These are phyloP conservation scores for Aspergillus heteromorphus DNA, from an alignment of 495 filamentous ascomycete genomes.

Conservation along the genomic window DNA sequence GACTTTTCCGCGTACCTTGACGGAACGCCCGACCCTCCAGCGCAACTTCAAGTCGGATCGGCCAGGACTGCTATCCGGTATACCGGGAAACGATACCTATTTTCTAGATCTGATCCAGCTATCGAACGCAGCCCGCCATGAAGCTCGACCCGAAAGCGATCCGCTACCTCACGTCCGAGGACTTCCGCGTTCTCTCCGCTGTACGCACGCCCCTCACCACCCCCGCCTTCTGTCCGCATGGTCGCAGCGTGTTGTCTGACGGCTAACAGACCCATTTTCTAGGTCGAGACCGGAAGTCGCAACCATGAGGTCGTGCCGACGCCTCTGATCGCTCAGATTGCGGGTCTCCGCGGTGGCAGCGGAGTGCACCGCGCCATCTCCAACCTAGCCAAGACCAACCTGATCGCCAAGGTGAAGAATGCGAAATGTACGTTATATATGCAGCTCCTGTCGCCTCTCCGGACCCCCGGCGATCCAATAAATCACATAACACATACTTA, in stretches of 20 bases:
- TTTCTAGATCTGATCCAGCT: background rate
- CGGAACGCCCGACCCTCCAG: constrained; percentile 3
- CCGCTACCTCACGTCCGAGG: constrained; percentile 85
- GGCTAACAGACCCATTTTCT: constrained; percentile 26
- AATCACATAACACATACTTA: too few species aligned
- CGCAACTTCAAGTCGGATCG: background rate
- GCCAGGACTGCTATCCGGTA: background rate
- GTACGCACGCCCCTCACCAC: constrained; percentile 53
- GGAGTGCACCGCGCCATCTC: constrained; percentile 87
- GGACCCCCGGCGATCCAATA: too few species aligned
- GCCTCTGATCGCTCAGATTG: constrained; percentile 74
- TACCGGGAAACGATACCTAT: too few species aligned
- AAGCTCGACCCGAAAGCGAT: constrained; percentile 88
- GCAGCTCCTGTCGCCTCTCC: background rate
- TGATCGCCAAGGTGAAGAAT: constrained; percentile 91
- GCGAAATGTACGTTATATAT: constrained; percentile 67
- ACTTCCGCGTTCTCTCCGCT: constrained; percentile 91
- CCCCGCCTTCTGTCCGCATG: constrained; percentile 21
- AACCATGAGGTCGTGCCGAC: constrained; percentile 98
- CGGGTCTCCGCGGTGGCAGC: constrained; percentile 73
- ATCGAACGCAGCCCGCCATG: constrained; percentile 48
- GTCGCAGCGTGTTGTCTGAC: constrained; percentile 14
- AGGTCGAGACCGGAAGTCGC: constrained; percentile 89
- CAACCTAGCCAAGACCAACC: constrained; percentile 80
- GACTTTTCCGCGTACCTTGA: constrained; percentile 26